phyloP scores from a whole-genome alignment of 2,329 filamentous ascomycete genomes.

The Talaromyces sp. region DNA sequence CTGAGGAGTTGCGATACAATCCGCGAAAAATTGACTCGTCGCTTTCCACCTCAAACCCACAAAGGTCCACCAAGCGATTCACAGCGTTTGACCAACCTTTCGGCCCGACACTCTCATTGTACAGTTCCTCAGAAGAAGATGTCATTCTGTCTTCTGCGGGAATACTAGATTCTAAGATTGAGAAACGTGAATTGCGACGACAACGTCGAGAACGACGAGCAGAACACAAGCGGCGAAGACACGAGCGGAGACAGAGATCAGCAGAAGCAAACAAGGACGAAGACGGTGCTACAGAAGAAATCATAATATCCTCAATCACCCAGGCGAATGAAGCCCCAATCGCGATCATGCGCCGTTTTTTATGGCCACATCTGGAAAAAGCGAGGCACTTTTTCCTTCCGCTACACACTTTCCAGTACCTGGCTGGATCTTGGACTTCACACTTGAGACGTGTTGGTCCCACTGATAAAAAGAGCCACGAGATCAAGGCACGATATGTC shows the following conservation, averaged over 20 bases:
- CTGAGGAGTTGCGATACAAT: constrained; percentile 7
- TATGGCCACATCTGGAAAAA: constrained; percentile 31
- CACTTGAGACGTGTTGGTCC: constrained; percentile 19
- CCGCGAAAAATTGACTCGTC: not conserved
- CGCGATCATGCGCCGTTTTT: constrained; percentile 25
- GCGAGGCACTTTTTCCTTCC: constrained; percentile 28
- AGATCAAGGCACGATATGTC: constrained; percentile 2
- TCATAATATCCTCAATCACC: constrained; percentile 20
- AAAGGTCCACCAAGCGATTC: not conserved
- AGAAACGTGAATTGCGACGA: not conserved
- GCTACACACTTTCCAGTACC: not conserved
- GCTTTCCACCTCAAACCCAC: not conserved
- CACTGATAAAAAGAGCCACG: constrained; percentile 13
- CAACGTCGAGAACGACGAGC: not conserved
- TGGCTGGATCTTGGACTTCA: constrained; percentile 22
- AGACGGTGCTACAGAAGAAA: not conserved
- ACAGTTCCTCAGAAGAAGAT: constrained; percentile 18
- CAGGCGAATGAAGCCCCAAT: constrained; percentile 18
- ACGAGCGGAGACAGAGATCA: not conserved
- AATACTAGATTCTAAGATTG: constrained; percentile 25
- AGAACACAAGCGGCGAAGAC: not conserved
- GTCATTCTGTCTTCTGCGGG: constrained; percentile 34
- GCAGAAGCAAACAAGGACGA: not conserved
- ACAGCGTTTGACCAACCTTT: not conserved
- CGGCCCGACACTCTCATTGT: not conserved